Evolutionary conservation across 169 alveolate species (phyloP), one percentile per base, ranked within the genome.

Genomic region (Plasmodium adleri): DNA sequence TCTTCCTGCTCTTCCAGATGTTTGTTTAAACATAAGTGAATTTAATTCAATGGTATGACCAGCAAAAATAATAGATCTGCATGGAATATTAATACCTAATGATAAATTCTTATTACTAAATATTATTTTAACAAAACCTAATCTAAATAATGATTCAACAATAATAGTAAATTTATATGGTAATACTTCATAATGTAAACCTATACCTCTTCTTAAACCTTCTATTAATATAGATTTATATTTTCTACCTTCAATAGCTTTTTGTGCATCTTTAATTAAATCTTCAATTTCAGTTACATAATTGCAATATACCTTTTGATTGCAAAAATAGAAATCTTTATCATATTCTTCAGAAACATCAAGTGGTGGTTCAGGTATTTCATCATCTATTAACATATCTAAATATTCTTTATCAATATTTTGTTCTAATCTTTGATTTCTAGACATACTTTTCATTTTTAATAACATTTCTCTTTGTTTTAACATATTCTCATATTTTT

Each of bases 1-100:
- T 59, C 99, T 86, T 6, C 98, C 98, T 1, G 98, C 97, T 20
- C 99, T 97, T 24, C 99, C 99, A 17, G 97, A 94, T 92, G 96
- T 96, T 88, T 97, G 99, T 72, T 97, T 93, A 95, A 90, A 97
- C 96, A 97, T 94, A 60, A 96, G 90, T 47, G 98, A 96, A 66
- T 95, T 96, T 71, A 96, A 90, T 75, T 95, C 96, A 60, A 92
- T 83, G 59, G 96, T 93, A 76, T 95, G 97, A 28, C 97, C 97
- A 71, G 96, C 88, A 74, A 97, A 97, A 45, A 96, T 94, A 26
- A 95, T 95, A 20, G 97, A 91, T 73, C 95, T 92, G 86, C 98
- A 96, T 22, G 99, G 99, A 95, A 97, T 96, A 93, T 97, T 96
- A 85, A 97, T 96, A 47, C 99, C 99, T 66, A 97, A 93, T 0